Evolutionary conservation across 1,284 basidiomycete species (phyloP).

Genomic region (Apiotrichum brassicae): DNA sequence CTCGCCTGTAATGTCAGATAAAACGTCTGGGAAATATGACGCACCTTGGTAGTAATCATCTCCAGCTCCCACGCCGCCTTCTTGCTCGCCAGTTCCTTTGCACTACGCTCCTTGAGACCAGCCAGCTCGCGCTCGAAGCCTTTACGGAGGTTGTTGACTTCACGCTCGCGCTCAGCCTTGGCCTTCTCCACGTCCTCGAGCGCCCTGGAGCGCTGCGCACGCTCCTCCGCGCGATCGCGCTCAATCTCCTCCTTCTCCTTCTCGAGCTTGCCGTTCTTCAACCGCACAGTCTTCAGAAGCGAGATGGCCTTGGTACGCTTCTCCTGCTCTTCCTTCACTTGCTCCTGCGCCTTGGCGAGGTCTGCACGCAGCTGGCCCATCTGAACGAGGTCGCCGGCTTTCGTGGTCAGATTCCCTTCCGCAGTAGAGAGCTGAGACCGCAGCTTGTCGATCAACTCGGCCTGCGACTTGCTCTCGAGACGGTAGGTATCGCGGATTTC

Average conservation of each 20-base stretch:
- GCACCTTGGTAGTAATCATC: constrained; percentile 64
- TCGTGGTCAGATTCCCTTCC: constrained; percentile 54
- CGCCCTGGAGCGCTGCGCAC: constrained; percentile 54
- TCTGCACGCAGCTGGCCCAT: constrained; percentile 58
- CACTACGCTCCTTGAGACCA: constrained; percentile 58
- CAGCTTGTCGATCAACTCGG: constrained; percentile 63
- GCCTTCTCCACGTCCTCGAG: constrained; percentile 44
- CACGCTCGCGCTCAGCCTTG: constrained; percentile 62
- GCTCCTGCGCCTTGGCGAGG: constrained; percentile 55
- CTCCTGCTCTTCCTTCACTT: constrained; percentile 86
- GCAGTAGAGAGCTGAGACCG: constrained; percentile 62
- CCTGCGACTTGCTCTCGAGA: constrained; percentile 67
- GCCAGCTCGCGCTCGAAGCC: constrained; percentile 72
- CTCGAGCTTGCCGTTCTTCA: constrained; percentile 85
- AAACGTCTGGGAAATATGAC: constrained; percentile 15
- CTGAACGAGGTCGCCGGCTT: constrained; percentile 52
- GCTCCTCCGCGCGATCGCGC: constrained; percentile 58
- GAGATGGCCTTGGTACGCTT: constrained; percentile 88
- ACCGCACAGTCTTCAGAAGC: constrained; percentile 80
- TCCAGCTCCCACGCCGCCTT: constrained; percentile 72
- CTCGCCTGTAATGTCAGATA: constrained; percentile 51
- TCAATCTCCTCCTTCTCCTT: constrained; percentile 74
- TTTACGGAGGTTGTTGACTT: constrained; percentile 57
- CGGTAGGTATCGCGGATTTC: constrained; percentile 75
- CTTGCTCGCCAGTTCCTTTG: constrained; percentile 60